phyloP scores from a whole-genome alignment of 805 yeast genomes.

The Kodamaea fukazawae region DNA sequence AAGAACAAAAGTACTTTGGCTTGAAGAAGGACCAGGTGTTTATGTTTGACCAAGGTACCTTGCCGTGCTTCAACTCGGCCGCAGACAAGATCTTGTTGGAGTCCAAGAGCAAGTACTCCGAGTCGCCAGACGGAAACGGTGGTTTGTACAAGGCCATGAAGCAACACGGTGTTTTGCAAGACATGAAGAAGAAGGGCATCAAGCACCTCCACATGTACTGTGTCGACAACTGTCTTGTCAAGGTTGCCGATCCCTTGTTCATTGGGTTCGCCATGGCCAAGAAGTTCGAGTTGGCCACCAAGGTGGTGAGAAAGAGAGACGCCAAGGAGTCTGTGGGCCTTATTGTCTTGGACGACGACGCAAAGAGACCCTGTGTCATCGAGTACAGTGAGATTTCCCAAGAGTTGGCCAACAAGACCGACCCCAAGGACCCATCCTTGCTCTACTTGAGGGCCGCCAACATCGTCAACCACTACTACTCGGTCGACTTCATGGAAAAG shows the following conservation, averaged over 20 bases:
- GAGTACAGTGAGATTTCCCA: constrained; percentile 88
- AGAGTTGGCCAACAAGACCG: constrained; percentile 67
- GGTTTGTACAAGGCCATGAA: constrained; percentile 86
- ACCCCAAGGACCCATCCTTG: constrained; percentile 48
- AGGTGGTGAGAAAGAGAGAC: constrained; percentile 89
- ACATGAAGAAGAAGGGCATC: constrained; percentile 64
- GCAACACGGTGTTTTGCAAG: constrained; percentile 62
- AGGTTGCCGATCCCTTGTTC: constrained; percentile 88
- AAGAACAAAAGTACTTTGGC: constrained; percentile 66
- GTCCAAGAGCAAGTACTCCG: constrained; percentile 54
- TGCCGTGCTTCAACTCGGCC: constrained; percentile 77
- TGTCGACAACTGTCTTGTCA: constrained; percentile 90
- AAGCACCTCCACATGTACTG: constrained; percentile 95
- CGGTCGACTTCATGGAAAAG: constrained; percentile 63
- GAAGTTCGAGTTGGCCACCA: constrained; percentile 76
- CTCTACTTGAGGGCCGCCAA: constrained; percentile 88
- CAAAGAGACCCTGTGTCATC: constrained; percentile 77
- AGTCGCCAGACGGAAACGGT: constrained; percentile 98
- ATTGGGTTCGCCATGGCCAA: constrained; percentile 79
- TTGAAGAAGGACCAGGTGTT: constrained; percentile 54
- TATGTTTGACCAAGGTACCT: constrained; percentile 91
- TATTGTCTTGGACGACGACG: constrained; percentile 64
- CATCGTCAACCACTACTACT: constrained; percentile 94
- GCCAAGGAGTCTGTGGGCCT: constrained; percentile 89
- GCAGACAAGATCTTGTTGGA: constrained; percentile 72